These are phyloP conservation scores for Ophiostoma novo-ulmi DNA, from an alignment of 2,329 filamentous ascomycete species.

Conservation along the genomic window DNA sequence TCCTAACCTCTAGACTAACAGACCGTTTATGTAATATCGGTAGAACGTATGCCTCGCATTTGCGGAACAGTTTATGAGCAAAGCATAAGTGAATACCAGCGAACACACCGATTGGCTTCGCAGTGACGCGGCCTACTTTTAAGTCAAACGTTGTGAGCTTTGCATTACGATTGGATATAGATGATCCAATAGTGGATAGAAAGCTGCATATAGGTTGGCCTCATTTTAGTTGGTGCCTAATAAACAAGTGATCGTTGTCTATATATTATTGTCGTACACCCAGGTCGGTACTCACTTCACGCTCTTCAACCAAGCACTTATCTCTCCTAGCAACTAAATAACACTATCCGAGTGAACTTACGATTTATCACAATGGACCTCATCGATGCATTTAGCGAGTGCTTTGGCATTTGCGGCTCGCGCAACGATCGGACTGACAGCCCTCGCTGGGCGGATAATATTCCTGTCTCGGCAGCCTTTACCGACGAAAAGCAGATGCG, in stretches of 20 bases:
- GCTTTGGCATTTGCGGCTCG: background rate
- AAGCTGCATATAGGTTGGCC: background rate
- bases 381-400: background rate
- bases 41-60: slow-evolving; percentile 2
- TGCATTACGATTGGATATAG: background rate
- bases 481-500: background rate
- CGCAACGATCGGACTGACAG: background rate
- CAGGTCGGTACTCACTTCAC: background rate
- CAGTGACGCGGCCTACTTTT: background rate
- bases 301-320: background rate
- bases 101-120: background rate
- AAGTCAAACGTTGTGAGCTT: background rate
- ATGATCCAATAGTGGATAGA: background rate
- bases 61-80: background rate
- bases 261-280: background rate
- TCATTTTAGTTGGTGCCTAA: background rate
- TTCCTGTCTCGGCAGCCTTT: background rate
- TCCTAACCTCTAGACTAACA: slow-evolving; percentile 25
- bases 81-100: background rate
- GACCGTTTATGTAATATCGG: slow-evolving; percentile 16
- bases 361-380: background rate
- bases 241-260: no score
- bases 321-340: background rate
- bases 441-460: background rate
- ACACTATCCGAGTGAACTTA: background rate